Evolutionary conservation across 768 basidiomycete species (phyloP).

Genomic region (Boletus reticuloceps): DNA sequence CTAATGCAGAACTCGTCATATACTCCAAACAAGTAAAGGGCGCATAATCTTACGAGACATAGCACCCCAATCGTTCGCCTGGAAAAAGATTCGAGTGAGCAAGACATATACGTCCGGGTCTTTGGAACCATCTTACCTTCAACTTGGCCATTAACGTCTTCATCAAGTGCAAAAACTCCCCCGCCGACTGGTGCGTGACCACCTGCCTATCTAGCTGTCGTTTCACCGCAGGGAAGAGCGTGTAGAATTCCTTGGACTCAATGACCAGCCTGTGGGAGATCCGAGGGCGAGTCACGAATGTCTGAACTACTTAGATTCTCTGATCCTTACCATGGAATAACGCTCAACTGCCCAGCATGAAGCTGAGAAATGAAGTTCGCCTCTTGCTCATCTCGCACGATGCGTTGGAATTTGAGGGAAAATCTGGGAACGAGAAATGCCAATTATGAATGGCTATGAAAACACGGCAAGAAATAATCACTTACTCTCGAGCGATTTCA

Average conservation of each 20-base stretch:
- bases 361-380: constrained; percentile 61
- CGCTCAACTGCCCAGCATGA: constrained; percentile 51
- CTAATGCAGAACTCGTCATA: not conserved
- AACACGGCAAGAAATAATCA: not conserved
- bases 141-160: constrained; percentile 68
- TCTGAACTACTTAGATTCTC: not conserved
- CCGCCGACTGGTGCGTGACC: constrained; percentile 48
- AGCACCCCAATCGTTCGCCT: constrained; percentile 68
- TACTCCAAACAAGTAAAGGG: too few species aligned
- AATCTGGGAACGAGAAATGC: constrained; percentile 37
- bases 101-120: not conserved
- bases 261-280: constrained; percentile 48
- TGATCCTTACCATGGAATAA: constrained; percentile 51
- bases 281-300: not conserved
- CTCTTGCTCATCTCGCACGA: constrained; percentile 60
- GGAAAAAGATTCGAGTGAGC: not conserved
- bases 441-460: not conserved
- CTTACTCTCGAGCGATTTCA: constrained; percentile 59
- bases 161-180: constrained; percentile 52
- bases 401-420: constrained; percentile 54
- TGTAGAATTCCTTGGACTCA: constrained; percentile 59
- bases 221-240: constrained; percentile 47
- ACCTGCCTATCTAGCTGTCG: constrained; percentile 46
- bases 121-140: constrained; percentile 38
- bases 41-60: constrained; percentile 47